A percentile compares a stretch with the other conserved stretches of the same genome.
These are phyloP conservation scores for Peltaster fructicola DNA, from an alignment of 2,329 filamentous ascomycete species.

Conservation along the genomic window DNA sequence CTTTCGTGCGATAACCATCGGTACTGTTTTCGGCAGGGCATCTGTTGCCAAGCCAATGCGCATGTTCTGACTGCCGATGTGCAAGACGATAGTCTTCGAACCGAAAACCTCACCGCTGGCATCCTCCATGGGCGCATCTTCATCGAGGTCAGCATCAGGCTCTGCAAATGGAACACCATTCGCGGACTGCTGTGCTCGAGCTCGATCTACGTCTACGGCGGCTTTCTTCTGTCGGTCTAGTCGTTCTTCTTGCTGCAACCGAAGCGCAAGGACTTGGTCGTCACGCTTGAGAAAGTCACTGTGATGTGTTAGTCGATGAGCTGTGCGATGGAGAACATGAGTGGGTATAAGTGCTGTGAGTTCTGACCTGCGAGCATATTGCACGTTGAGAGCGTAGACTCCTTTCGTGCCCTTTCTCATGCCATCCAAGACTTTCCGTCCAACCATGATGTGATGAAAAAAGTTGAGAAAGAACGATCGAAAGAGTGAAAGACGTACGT, in stretches of 20 bases:
- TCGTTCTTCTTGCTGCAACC: constrained; percentile 73
- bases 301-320: constrained; percentile 3
- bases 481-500: constrained; percentile 42
- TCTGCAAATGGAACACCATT: constrained; percentile 21
- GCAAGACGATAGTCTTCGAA: constrained; percentile 85
- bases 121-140: constrained; percentile 41
- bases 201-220: constrained; percentile 75
- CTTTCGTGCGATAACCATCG: constrained; percentile 76
- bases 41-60: constrained; percentile 92
- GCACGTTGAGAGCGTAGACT: constrained; percentile 18
- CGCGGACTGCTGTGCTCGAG: constrained; percentile 56
- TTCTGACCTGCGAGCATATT: constrained; percentile 9
- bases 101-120: constrained; percentile 48
- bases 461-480: constrained; percentile 1
- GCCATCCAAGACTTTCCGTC: constrained; percentile 15
- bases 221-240: constrained; percentile 68
- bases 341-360: background rate
- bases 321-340: constrained; percentile 1
- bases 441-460: constrained; percentile 11
- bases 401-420: constrained; percentile 18
- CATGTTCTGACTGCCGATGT: constrained; percentile 87
- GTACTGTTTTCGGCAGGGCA: constrained; percentile 80
- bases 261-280: constrained; percentile 80
- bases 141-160: constrained; percentile 14
- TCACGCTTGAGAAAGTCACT: constrained; percentile 97